Base-by-base conservation (phyloP, 805 yeast species). In the Lachancea quebecensis region DNA sequence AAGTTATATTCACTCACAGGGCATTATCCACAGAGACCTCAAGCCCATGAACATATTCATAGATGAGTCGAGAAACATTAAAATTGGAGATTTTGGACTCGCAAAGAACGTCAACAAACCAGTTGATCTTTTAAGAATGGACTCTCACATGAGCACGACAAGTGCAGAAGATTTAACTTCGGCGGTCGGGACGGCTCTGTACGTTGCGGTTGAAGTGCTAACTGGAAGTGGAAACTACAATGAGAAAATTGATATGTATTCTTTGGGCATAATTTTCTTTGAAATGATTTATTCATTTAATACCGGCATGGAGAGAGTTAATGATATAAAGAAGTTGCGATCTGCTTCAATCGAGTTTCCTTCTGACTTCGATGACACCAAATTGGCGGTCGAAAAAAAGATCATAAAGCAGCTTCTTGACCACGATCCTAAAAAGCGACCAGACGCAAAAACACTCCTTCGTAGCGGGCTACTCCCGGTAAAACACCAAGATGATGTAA, bases 21-120 rank as follows among this genome's bases (percentile, higher is more conserved):
- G 97, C 1, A 89, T 91, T 41, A 90, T 93, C 50, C 99, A 93
- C 65, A 74, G 99, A 47, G 99, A 93, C 61, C 72, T 93, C 55
- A 93, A 93, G 62, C 98, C 99, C 1, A 85, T 86, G 75, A 93
- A 93, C 61, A 87, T 93, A 60, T 93, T 93, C 69, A 89, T 93
- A 55, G 99, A 93, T 64, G 85, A 84, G 52, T 77, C 85, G 1
- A 81, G 85, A 53, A 89, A 91, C 58, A 81, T 93, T 47, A 93
- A 93, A 61, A 83, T 93, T 35, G 99, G 99, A 57, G 99, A 93
- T 61, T 93, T 93, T 66, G 99, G 99, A 0, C 74, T 93, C 47
- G 99, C 99, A 0, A 89, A 90, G 53, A 90, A 82, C 58, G 89
- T 86, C 1, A 93, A 85, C 58, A 71, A 67, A 46, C 56, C 77